Evolutionary conservation across 768 basidiomycete genomes (phyloP).

Genomic region (Lactarius vividus): DNA sequence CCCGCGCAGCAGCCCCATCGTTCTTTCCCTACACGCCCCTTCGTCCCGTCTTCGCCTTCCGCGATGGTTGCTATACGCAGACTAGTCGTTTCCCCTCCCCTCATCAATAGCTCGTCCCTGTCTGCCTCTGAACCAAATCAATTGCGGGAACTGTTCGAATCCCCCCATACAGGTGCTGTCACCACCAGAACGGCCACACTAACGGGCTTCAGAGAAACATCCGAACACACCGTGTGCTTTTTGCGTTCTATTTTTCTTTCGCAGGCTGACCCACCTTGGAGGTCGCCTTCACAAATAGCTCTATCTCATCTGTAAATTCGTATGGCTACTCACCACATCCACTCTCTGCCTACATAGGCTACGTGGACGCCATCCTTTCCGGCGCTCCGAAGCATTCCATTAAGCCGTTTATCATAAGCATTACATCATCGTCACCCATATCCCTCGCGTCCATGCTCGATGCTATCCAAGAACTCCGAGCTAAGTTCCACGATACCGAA

Average conservation of each 20-base stretch:
- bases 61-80: slow-evolving; percentile 58
- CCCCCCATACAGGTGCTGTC: slow-evolving; percentile 69
- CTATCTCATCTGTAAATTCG: slow-evolving; percentile 69
- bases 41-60: slow-evolving; percentile 7
- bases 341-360: slow-evolving; percentile 60
- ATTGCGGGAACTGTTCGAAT: slow-evolving; percentile 62
- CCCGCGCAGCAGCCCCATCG: background rate
- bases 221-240: slow-evolving; percentile 54
- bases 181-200: slow-evolving; percentile 77
- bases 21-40: background rate
- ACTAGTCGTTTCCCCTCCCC: slow-evolving; percentile 56
- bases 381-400: slow-evolving; percentile 31
- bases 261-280: slow-evolving; percentile 31
- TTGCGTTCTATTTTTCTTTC: slow-evolving; percentile 2
- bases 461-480: slow-evolving; percentile 60
- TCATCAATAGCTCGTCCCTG: slow-evolving; percentile 77
- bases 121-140: slow-evolving; percentile 75
- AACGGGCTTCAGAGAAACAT: slow-evolving; percentile 66
- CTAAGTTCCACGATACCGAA: slow-evolving; percentile 29
- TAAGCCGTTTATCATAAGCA: slow-evolving; percentile 77
- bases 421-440: slow-evolving; percentile 58
- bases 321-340: slow-evolving; percentile 87
- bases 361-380: slow-evolving; percentile 54
- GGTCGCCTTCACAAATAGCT: slow-evolving; percentile 57
- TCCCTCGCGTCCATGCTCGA: slow-evolving; percentile 55